Evolutionary conservation across 495 filamentous ascomycete genomes (phyloP).

Genomic region (Lindgomyces ingoldianus): DNA sequence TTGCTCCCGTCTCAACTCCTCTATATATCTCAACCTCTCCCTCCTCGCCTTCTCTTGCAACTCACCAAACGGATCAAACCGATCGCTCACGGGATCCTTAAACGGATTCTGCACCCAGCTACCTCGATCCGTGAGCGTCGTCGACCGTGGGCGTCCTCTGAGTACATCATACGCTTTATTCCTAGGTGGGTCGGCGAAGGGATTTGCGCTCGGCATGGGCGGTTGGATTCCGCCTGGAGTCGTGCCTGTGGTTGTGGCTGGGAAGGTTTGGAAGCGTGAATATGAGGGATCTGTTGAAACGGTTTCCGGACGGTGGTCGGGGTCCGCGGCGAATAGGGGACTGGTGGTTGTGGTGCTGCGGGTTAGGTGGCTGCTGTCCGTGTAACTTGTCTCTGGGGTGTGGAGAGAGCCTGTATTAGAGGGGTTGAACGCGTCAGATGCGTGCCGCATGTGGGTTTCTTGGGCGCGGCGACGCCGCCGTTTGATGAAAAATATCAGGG

Average conservation of each 20-base stretch:
- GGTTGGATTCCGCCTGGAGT: not conserved
- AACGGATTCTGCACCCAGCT: conserved; percentile 31
- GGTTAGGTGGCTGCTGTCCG: conserved; percentile 2
- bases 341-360: not conserved
- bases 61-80: conserved; percentile 36
- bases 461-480: conserved; percentile 4
- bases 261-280: conserved; percentile 8
- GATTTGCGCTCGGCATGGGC: conserved; percentile 25
- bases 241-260: not conserved
- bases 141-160: conserved; percentile 17
- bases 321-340: conserved; percentile 16
- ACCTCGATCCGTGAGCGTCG: conserved; percentile 30
- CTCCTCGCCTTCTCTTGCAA: conserved; percentile 27
- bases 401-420: conserved; percentile 13
- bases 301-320: conserved; percentile 24
- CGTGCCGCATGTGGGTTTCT: not conserved
- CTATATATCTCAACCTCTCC: conserved; percentile 22
- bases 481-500: conserved; percentile 9
- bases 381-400: conserved; percentile 15
- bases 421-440: conserved; percentile 24
- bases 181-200: conserved; percentile 25
- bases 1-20: conserved; percentile 24
- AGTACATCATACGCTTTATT: conserved; percentile 35
- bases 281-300: conserved; percentile 11
- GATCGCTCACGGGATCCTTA: conserved; percentile 26